These are phyloP conservation scores for Ceratobasidium sp. DNA, from an alignment of 1,284 basidiomycete genomes.

Conservation along the genomic window DNA sequence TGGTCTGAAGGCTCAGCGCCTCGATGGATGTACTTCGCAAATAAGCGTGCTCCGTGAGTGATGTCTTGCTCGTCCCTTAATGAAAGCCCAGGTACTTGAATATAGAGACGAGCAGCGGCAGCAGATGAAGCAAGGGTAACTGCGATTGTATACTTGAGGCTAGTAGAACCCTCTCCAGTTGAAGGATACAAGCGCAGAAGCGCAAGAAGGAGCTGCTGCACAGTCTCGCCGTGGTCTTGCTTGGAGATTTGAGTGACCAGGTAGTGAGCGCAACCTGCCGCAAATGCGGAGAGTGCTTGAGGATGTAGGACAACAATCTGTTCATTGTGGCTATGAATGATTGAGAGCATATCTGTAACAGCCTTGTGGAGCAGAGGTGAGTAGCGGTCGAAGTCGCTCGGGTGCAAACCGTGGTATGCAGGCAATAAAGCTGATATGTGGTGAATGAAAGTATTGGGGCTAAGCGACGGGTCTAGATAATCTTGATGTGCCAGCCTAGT, in stretches of 20 bases:
- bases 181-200: not conserved
- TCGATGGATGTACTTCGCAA: not conserved
- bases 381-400: no score
- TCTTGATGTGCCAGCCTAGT: not conserved
- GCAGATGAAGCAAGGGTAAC: not conserved
- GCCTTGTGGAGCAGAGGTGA: not conserved
- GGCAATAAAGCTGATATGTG: not conserved
- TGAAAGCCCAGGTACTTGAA: not conserved
- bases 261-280: slow-evolving; percentile 1
- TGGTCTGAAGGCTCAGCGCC: not conserved
- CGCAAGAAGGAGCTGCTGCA: not conserved
- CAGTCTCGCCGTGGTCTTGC: not conserved
- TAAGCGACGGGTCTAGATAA: not conserved
- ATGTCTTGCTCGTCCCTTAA: not conserved
- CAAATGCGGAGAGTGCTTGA: not conserved
- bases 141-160: not conserved
- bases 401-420: not conserved
- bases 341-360: not conserved
- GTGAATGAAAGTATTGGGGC: not conserved
- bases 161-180: not conserved
- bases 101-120: not conserved
- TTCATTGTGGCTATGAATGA: not conserved
- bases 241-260: not conserved
- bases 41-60: not conserved
- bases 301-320: not conserved